These are phyloP conservation scores for Suhomyces sp. DNA, from an alignment of 805 yeast genomes.

Conservation along the genomic window DNA sequence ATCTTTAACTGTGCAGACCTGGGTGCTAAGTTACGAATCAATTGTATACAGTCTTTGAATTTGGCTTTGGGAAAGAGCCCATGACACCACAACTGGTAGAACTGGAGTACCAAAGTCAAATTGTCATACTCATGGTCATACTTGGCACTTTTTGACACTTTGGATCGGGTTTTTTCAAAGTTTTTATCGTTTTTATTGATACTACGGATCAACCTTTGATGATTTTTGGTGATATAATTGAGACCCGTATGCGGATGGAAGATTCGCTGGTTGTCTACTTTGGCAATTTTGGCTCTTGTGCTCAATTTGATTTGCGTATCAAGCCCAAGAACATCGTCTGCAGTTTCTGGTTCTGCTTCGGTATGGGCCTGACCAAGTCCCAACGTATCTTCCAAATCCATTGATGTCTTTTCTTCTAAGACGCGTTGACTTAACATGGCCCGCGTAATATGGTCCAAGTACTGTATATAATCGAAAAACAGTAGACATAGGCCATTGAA, in stretches of 20 bases:
- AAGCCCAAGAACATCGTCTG: conserved; percentile 30
- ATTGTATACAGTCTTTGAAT: conserved; percentile 62
- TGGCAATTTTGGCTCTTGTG: conserved; percentile 32
- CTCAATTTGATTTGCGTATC: conserved; percentile 35
- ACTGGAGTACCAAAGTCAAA: conserved; percentile 34
- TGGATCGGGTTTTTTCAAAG: conserved; percentile 13
- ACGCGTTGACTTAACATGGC: background rate
- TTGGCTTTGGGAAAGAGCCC: conserved; percentile 70
- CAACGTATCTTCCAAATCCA: conserved; percentile 4
- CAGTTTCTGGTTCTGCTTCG: background rate
- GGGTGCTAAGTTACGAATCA: conserved; percentile 50
- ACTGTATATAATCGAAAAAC: background rate
- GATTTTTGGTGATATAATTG: conserved; percentile 30
- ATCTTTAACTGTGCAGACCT: conserved; percentile 35
- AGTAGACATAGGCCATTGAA: no score
- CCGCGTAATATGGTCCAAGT: background rate
- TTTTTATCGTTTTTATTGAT: conserved; percentile 27
- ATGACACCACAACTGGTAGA: conserved; percentile 47
- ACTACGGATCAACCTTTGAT: conserved; percentile 24
- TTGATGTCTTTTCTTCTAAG: background rate
- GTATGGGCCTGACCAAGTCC: background rate
- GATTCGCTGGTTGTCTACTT: conserved; percentile 37
- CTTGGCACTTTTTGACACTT: conserved; percentile 12
- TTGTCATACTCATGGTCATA: conserved; percentile 34
- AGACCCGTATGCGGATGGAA: conserved; percentile 34